Conservation (phyloP, 2,329 filamentous ascomycete genomes). For the Apiospora malaysiana region DNA sequence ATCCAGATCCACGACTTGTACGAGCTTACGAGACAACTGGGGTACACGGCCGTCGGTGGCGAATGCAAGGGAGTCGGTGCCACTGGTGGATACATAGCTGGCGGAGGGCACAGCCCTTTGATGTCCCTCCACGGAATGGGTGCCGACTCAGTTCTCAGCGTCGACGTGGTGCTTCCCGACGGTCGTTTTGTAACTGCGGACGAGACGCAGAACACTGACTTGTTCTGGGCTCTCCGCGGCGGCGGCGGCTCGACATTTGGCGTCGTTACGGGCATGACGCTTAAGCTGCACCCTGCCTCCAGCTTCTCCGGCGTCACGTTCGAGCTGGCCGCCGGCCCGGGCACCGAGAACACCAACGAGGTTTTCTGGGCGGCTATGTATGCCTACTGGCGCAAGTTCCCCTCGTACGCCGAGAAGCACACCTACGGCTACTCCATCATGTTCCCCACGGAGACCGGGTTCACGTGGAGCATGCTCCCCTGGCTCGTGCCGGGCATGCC, state of each 20-base stretch:
- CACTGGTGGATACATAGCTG: constrained; percentile 48
- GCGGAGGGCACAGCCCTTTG: constrained; percentile 58
- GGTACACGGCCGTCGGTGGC: constrained; percentile 56
- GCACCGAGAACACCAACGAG: constrained; percentile 32
- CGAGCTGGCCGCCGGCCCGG: constrained; percentile 31
- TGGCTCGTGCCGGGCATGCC: constrained; percentile 14
- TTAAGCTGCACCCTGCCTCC: constrained; percentile 39
- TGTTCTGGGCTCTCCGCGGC: constrained; percentile 54
- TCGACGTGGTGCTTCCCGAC: constrained; percentile 51
- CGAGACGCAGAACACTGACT: constrained; percentile 45
- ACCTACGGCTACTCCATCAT: constrained; percentile 16
- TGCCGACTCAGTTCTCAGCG: constrained; percentile 46
- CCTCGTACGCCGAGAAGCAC: neutral
- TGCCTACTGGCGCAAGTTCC: constrained; percentile 20
- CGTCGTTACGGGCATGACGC: constrained; percentile 43
- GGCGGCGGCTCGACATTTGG: constrained; percentile 48
- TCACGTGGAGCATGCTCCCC: constrained; percentile 14
- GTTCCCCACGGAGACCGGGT: neutral
- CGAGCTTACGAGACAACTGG: constrained; percentile 50
- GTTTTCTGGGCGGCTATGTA: constrained; percentile 37
- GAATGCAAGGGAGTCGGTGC: constrained; percentile 52
- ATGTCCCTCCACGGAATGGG: constrained; percentile 51
- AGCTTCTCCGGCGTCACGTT: constrained; percentile 38
- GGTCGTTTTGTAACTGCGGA: constrained; percentile 47
- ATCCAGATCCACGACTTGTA: constrained; percentile 59